These are phyloP conservation scores for Castanea sativa DNA, from an alignment of 306 rosid genomes.

Conservation along the genomic window DNA sequence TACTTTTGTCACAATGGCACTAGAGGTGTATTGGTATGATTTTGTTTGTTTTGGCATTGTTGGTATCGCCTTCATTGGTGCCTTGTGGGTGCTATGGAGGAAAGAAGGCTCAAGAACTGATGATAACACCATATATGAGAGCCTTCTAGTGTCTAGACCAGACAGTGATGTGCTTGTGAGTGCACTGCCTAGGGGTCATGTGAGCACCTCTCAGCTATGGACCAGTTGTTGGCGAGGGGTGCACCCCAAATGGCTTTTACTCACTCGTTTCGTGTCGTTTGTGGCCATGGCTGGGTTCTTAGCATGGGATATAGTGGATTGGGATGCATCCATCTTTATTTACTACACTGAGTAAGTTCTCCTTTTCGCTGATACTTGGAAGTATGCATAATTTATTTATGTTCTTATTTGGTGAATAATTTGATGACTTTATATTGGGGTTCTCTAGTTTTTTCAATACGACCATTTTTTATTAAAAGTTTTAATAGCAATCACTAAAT, in stretches of 20 bases:
- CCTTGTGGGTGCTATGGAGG: constrained; percentile 54
- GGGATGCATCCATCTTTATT: constrained; percentile 44
- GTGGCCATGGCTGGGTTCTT: constrained; percentile 36
- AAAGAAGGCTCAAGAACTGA: constrained; percentile 36
- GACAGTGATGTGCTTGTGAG: constrained; percentile 30
- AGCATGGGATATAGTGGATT: constrained; percentile 39
- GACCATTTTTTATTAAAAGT: too few relatives aligned
- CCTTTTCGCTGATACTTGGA: background rate
- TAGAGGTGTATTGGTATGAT: constrained; percentile 63
- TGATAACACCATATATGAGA: constrained; percentile 36
- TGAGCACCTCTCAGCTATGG: constrained; percentile 53
- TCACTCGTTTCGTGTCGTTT: constrained; percentile 47
- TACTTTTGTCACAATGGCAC: constrained; percentile 29
- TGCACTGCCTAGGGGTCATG: constrained; percentile 39
- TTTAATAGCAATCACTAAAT: background rate
- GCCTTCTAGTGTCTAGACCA: constrained; percentile 40
- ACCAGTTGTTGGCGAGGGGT: constrained; percentile 66
- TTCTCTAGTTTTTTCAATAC: background rate
- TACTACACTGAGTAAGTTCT: constrained; percentile 72
- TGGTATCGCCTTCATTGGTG: constrained; percentile 30
- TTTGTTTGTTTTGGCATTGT: constrained; percentile 67
- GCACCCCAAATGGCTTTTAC: constrained; percentile 55
- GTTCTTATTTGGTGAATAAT: background rate
- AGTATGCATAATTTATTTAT: background rate
- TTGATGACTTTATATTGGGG: background rate